Evolutionary conservation across 2,329 filamentous ascomycete genomes (phyloP), one percentile per base, ranked within the genome.

Genomic region (Coniochaeta sp.): DNA sequence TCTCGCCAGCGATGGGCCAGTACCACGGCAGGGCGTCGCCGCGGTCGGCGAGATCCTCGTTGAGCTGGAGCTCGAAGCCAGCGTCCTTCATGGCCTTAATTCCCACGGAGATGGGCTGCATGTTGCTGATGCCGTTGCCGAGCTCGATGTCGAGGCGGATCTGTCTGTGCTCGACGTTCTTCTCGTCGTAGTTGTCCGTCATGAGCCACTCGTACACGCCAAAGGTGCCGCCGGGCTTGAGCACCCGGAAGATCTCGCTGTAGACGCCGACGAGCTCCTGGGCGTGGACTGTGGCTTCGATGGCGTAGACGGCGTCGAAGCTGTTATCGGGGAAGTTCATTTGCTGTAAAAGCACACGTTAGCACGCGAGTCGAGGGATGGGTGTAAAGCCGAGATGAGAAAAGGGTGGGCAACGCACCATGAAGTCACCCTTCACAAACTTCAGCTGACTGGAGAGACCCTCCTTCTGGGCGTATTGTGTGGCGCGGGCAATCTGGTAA

Each of bases 121-220:
- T 96, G 76, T 96, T 96, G 63, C 90, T 91, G 68, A 99, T 97
- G 60, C 94, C 94, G 65, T 97, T 87, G 63, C 94, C 94, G 67
- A 90, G 85, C 77, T 99, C 94, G 58, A 99, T 99, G 57, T 87
- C 91, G 16, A 96, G 83, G 57, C 94, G 89, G 65, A 97, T 94
- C 67, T 89, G 83, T 59, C 91, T 87, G 75, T 97, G 94, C 63
- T 84, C 78, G 1, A 89, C 70, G 77, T 96, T 91, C 55, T 87
- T 78, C 67, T 95, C 92, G 74, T 97, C 87, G 72, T 96, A 99
- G 22, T 85, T 76, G 57, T 96, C 91, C 6, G 91, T 97, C 94
- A 99, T 97, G 65, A 97, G 78, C 94, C 94, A 97, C 72, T 99
- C 94, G 73, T 97, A 99, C 50, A 97, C 92, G 66, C 92, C 94